Conservation (phyloP, 176 grass and related monocot species). For the Carex scoparia region DNA sequence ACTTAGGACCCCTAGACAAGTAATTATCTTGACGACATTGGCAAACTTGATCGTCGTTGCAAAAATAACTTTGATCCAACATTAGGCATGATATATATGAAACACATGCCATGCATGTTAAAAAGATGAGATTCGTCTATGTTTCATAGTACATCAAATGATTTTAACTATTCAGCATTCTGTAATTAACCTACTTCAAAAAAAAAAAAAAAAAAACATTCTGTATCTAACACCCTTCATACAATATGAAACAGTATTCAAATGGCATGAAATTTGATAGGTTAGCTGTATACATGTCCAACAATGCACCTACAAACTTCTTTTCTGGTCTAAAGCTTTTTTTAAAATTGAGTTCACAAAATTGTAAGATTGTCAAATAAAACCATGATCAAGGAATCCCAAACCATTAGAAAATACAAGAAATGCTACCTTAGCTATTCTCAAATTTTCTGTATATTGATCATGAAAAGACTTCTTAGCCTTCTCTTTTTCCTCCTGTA, state of each 20-base stretch:
- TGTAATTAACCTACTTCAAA: background rate
- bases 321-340: background rate
- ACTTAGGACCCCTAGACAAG: background rate
- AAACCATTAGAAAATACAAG: slow-evolving; percentile 10
- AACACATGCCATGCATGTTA: background rate
- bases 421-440: slow-evolving; percentile 52
- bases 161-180: background rate
- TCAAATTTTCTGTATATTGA: slow-evolving; percentile 41
- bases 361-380: background rate
- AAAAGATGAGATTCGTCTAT: background rate
- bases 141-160: background rate
- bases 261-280: background rate
- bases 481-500: slow-evolving; percentile 55
- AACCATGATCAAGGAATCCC: background rate
- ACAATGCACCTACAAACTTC: background rate
- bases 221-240: background rate
- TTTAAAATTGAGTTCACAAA: background rate
- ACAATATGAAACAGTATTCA: background rate
- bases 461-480: slow-evolving; percentile 54
- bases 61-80: background rate
- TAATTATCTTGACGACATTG: background rate
- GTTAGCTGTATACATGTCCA: background rate
- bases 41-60: background rate
- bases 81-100: background rate
- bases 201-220: background rate